Conservation (phyloP, 352 stramenopile species). For the Globisporangium mamillatum region DNA sequence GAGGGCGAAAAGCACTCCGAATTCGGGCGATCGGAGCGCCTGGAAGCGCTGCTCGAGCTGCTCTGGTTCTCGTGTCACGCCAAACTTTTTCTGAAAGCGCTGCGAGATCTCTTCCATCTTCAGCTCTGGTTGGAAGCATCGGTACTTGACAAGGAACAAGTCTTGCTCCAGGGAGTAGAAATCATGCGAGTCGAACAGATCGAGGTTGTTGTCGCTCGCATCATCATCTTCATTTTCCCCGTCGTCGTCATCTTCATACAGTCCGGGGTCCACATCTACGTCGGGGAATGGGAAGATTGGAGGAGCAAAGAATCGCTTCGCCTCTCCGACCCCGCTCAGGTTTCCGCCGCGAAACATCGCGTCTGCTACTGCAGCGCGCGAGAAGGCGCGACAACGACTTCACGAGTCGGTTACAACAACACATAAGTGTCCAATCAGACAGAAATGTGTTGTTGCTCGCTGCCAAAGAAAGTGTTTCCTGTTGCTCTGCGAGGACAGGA, state of each 20-base stretch:
- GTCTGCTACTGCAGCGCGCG: neutral
- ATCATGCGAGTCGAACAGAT: constrained; percentile 39
- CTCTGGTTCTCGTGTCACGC: constrained; percentile 21
- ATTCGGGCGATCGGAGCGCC: constrained; percentile 34
- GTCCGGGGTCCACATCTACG: constrained; percentile 13
- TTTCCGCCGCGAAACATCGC: constrained; percentile 4
- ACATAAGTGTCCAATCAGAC: neutral
- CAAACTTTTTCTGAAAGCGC: constrained; percentile 51
- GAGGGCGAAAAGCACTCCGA: constrained; percentile 41
- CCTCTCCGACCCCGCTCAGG: neutral
- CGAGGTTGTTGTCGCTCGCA: constrained; percentile 27
- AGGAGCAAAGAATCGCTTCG: constrained; percentile 12
- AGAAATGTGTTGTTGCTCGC: neutral
- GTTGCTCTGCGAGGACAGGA: neutral
- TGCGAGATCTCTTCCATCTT: constrained; percentile 30
- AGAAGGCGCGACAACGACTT: neutral
- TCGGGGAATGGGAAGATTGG: constrained; percentile 34
- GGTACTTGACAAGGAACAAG: constrained; percentile 53
- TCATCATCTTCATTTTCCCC: constrained; percentile 23
- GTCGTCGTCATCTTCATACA: constrained; percentile 25
- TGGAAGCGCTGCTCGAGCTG: constrained; percentile 44
- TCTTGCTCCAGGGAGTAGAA: constrained; percentile 54
- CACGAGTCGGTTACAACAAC: neutral
- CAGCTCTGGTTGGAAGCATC: constrained; percentile 56
- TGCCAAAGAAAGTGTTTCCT: neutral